Evolutionary conservation across 2,329 filamentous ascomycete genomes (phyloP).

Genomic region (Dryadomyces quercus-mongolicae): DNA sequence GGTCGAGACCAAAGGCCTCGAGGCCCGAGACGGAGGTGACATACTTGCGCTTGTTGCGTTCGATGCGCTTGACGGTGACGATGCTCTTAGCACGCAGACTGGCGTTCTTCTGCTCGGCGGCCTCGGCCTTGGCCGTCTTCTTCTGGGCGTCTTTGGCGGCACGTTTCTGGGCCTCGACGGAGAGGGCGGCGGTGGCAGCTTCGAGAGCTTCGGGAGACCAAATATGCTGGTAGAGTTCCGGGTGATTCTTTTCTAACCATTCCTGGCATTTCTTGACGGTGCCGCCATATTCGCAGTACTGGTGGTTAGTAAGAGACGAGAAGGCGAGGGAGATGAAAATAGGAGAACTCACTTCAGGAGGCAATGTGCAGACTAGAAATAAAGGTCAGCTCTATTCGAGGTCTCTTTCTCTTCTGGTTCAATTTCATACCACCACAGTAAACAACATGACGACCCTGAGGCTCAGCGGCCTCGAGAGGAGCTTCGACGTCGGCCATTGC

Average conservation of each 20-base stretch:
- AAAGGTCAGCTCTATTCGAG: too few species aligned
- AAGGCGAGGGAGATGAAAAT: background rate
- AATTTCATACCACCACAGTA: conserved; percentile 54
- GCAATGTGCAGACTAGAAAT: conserved; percentile 46
- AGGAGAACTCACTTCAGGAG: conserved; percentile 44
- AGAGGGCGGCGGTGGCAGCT: conserved; percentile 75
- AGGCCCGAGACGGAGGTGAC: conserved; percentile 87
- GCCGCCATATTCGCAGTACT: conserved; percentile 99
- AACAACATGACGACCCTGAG: conserved; percentile 37
- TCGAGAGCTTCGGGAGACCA: conserved; percentile 79
- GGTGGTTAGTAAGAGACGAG: conserved; percentile 8
- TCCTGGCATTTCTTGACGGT: conserved; percentile 95
- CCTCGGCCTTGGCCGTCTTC: conserved; percentile 89
- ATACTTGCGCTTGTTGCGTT: conserved; percentile 95
- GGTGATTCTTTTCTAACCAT: conserved; percentile 72
- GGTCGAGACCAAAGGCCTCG: conserved; percentile 79
- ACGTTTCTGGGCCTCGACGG: conserved; percentile 83
- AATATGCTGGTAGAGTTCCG: conserved; percentile 61
- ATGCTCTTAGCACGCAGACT: conserved; percentile 74
- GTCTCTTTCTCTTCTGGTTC: too few species aligned
- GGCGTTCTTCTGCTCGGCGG: conserved; percentile 70
- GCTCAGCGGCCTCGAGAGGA: conserved; percentile 30
- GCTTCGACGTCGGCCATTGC: conserved; percentile 44
- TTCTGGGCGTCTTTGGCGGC: conserved; percentile 94
- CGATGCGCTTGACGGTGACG: conserved; percentile 88